A percentile compares a stretch with the other conserved stretches of the same genome.
Conservation (phyloP, 2,329 filamentous ascomycete genomes). For the Cercospora beticola region DNA sequence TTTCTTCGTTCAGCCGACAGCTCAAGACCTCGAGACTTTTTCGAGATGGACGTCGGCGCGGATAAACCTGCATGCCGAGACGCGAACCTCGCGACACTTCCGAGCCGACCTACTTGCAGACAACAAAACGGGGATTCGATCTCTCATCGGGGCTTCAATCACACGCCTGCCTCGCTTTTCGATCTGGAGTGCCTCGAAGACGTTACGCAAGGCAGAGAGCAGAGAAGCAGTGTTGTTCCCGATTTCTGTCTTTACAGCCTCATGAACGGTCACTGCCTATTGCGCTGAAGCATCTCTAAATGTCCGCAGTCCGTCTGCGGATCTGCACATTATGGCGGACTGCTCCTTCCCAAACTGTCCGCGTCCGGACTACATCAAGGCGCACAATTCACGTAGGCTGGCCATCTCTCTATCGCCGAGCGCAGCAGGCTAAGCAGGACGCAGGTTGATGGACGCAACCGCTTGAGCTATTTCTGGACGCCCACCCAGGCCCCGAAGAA, state of each 20-base stretch:
- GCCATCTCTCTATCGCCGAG: background rate
- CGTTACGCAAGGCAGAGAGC: background rate
- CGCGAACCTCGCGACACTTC: background rate
- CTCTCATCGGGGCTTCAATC: background rate
- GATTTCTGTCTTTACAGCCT: background rate
- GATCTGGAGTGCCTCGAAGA: background rate
- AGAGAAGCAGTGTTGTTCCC: background rate
- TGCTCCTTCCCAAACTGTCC: background rate
- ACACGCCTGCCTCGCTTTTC: background rate
- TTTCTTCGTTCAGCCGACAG: background rate
- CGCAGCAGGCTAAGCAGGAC: slow-evolving; percentile 12
- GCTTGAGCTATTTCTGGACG: slow-evolving; percentile 75
- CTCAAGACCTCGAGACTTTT: slow-evolving; percentile 8
- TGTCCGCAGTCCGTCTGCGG: background rate
- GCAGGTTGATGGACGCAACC: slow-evolving; percentile 58
- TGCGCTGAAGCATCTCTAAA: background rate
- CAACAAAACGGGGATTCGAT: background rate
- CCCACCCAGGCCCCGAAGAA: slow-evolving; percentile 53
- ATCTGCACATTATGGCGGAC: slow-evolving; percentile 7
- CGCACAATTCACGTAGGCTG: slow-evolving; percentile 20
- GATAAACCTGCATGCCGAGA: background rate
- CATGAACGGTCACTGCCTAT: background rate
- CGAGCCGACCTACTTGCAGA: background rate
- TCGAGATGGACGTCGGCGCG: slow-evolving; percentile 3
- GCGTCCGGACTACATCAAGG: background rate